Base-by-base conservation (phyloP, 2,329 filamentous ascomycete species). In the Alternaria conjuncta region DNA sequence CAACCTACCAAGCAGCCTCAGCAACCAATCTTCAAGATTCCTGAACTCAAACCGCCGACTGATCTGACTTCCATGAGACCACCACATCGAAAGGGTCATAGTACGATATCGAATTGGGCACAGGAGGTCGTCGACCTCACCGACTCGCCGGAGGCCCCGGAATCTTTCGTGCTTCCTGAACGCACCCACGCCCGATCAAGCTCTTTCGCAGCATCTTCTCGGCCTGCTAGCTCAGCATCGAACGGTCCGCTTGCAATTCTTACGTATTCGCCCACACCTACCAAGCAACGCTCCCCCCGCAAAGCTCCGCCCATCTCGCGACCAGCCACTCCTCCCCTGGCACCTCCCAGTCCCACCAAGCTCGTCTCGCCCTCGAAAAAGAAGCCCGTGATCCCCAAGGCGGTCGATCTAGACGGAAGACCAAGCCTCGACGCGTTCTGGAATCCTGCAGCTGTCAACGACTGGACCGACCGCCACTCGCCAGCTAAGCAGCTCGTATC, bases 401-500 rank as follows among this genome's bases (percentile, higher is more conserved):
- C 71, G 3, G 64, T 71, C 2, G 67, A 73, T 44, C 63, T 78
- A 41, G 64, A 67, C 30, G 62, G 61, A 28, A 71, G 77, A 30
- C 78, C 78, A 13, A 80, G 78, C 32, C 68, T 80, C 5, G 79
- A 81, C 49, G 76, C 78, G 1, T 81, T 81, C 64, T 81, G 79
- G 79, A 70, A 73, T 26, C 71, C 75, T 28, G 74, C 75, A 46
- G 71, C 75, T 20, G 76, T 81, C 3, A 81, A 81, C 51, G 66
- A 73, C 8, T 79, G 74, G 73, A 77, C 77, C 26, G 79, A 81
- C 21, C 70, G 64, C 21, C 75, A 79, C 56, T 80, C 78, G 0
- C 79, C 79, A 12, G 63, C 67, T 7, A 81, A 81, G 50, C 68
- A 68, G 5, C 71, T 80, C 21, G 62, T 78, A 2, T 79, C 76